These are phyloP conservation scores for Melaleuca alternifolia DNA, from an alignment of 345 rosid species.

Conservation along the genomic window DNA sequence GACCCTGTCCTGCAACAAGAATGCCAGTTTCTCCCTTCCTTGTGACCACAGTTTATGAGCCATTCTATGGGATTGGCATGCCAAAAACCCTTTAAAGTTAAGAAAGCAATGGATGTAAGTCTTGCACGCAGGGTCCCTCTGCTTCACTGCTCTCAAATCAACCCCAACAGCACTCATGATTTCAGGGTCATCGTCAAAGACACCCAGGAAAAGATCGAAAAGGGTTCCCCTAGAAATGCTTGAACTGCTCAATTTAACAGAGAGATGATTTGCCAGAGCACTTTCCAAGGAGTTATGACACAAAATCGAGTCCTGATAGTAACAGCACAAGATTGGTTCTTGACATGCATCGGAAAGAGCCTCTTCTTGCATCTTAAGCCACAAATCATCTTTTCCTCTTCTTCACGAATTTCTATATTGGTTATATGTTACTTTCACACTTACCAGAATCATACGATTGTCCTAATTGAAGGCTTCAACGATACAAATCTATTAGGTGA, in stretches of 20 bases:
- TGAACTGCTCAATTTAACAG: conserved; percentile 50
- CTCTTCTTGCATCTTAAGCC: conserved; percentile 55
- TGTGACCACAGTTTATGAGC: conserved; percentile 69
- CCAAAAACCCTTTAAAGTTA: conserved; percentile 70
- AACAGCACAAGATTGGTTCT: conserved; percentile 59
- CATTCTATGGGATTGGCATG: conserved; percentile 74
- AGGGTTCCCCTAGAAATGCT: conserved; percentile 45
- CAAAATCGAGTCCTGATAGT: conserved; percentile 53
- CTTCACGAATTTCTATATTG: too few relatives aligned
- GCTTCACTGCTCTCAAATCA: conserved; percentile 59
- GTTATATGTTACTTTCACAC: too few relatives aligned
- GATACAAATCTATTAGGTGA: neutral
- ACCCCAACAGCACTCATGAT: conserved; percentile 33
- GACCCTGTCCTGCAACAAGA: conserved; percentile 68
- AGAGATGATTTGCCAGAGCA: conserved; percentile 66
- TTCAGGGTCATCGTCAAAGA: conserved; percentile 31
- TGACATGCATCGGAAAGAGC: conserved; percentile 42
- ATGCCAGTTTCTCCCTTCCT: conserved; percentile 37
- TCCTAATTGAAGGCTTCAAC: neutral
- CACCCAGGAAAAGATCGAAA: conserved; percentile 48
- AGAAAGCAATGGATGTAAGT: conserved; percentile 74
- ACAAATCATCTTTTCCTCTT: conserved; percentile 13
- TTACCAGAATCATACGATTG: neutral
- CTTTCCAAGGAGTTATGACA: conserved; percentile 46
- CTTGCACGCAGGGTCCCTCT: conserved; percentile 75